These are phyloP conservation scores for Rhodotorula sp. DNA, from an alignment of 1,284 basidiomycete species.

Conservation along the genomic window DNA sequence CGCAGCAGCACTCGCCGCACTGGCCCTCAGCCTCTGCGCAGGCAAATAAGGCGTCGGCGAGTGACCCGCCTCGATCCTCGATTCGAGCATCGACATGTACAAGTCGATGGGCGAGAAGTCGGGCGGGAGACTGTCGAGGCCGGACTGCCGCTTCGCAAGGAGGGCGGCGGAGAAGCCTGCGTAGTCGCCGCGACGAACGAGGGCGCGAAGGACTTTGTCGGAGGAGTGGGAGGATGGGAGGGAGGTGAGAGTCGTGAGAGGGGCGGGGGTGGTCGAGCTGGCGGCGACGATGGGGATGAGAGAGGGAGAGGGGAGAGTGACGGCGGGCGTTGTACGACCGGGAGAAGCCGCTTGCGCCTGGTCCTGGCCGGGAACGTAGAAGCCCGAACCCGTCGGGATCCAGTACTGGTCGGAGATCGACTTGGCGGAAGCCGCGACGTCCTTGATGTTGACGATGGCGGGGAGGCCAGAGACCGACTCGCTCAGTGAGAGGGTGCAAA, in stretches of 20 bases:
- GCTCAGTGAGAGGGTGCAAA: slow-evolving; percentile 8
- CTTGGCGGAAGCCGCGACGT: neutral
- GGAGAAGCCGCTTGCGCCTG: neutral
- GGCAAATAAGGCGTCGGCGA: too few relatives aligned
- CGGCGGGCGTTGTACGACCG: slow-evolving; percentile 15
- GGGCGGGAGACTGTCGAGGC: neutral
- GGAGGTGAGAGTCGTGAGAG: neutral
- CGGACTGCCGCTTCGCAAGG: neutral
- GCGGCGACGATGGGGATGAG: neutral
- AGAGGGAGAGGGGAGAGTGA: neutral
- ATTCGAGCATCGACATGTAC: neutral
- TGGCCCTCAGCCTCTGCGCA: too few relatives aligned
- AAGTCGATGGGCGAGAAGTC: neutral
- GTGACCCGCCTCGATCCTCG: neutral
- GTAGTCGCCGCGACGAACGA: neutral
- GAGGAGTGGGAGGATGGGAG: neutral
- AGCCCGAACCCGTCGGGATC: neutral
- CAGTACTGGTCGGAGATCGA: slow-evolving; percentile 6
- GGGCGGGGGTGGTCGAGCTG: neutral
- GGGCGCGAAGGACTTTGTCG: neutral
- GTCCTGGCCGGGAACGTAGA: slow-evolving; percentile 8
- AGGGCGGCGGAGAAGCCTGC: neutral
- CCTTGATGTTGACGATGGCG: slow-evolving; percentile 7
- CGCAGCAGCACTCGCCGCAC: too few relatives aligned
- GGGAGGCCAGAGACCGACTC: slow-evolving; percentile 1